phyloP scores from a whole-genome alignment of 768 basidiomycete species.

The Mycena kentingensis region DNA sequence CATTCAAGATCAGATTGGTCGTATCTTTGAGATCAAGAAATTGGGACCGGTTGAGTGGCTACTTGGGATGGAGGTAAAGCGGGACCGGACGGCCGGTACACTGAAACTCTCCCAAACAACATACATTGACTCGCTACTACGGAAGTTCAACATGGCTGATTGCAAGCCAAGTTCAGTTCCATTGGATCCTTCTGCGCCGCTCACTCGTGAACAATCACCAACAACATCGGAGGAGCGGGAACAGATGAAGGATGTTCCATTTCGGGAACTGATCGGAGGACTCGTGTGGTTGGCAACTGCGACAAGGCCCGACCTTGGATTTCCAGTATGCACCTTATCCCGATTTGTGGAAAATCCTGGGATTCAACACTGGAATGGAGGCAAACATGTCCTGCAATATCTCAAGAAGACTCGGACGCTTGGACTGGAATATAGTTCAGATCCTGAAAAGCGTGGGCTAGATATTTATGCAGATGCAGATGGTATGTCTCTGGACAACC shows the following conservation, averaged over 20 bases:
- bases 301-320: too few species aligned
- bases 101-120: slow-evolving; percentile 10
- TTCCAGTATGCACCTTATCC: too few species aligned
- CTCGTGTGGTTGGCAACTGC: too few species aligned
- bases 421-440: too few species aligned
- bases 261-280: too few species aligned
- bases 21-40: slow-evolving; percentile 23
- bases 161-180: slow-evolving; percentile 9
- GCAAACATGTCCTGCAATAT: too few species aligned
- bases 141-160: slow-evolving; percentile 1
- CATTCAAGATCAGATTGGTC: slow-evolving; percentile 8
- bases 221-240: not conserved
- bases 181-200: slow-evolving; percentile 10
- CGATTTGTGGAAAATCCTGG: too few species aligned
- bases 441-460: not conserved
- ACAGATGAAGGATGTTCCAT: too few species aligned
- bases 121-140: slow-evolving; percentile 8
- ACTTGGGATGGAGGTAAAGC: slow-evolving; percentile 30
- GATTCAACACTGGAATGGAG: too few species aligned
- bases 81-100: slow-evolving; percentile 7
- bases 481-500: slow-evolving; percentile 10
- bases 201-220: not conserved
- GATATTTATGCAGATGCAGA: slow-evolving; percentile 9
- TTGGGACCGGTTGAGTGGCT: slow-evolving; percentile 28
- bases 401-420: too few species aligned